Percentiles rank a stretch among this genome's conserved stretches.
phyloP scores from a whole-genome alignment of 2,329 filamentous ascomycete species.

The Stachybotrys chlorohalonatus region DNA sequence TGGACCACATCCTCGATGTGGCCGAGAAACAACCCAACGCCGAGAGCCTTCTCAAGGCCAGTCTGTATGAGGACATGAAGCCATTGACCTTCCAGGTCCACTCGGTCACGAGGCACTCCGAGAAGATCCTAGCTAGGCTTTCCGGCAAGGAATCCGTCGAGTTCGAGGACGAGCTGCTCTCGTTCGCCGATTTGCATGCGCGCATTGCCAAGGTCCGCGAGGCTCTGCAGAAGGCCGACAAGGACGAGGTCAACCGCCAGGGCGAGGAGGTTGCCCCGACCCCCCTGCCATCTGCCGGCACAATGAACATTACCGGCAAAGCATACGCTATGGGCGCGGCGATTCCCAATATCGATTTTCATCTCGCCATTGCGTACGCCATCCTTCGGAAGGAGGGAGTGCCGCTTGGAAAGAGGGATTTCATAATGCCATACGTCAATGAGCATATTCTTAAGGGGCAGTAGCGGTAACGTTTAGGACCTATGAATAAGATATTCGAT shows the following conservation, averaged over 20 bases:
- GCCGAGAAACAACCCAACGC: constrained; percentile 18
- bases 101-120: constrained; percentile 14
- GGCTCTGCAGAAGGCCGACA: constrained; percentile 18
- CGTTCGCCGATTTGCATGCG: constrained; percentile 19
- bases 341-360: constrained; percentile 39
- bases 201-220: constrained; percentile 11
- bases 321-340: constrained; percentile 36
- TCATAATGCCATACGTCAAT: constrained; percentile 19
- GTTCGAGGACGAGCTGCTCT: constrained; percentile 15
- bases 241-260: constrained; percentile 17
- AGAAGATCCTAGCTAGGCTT: constrained; percentile 17
- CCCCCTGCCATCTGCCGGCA: constrained; percentile 8
- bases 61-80: constrained; percentile 27
- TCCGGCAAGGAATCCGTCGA: constrained; percentile 14
- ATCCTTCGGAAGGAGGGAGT: constrained; percentile 50
- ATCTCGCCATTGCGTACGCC: constrained; percentile 45
- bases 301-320: constrained; percentile 12
- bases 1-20: constrained; percentile 18
- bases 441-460: constrained; percentile 9
- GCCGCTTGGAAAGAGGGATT: constrained; percentile 50
- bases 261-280: constrained; percentile 14
- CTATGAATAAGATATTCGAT: no score
- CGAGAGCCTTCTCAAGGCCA: constrained; percentile 16
- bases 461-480: neutral
- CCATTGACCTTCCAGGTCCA: constrained; percentile 24